A percentile compares a stretch with the other conserved stretches of the same genome.
These are phyloP conservation scores for Linum usitatissimum DNA, from an alignment of 345 rosid species.

Conservation along the genomic window DNA sequence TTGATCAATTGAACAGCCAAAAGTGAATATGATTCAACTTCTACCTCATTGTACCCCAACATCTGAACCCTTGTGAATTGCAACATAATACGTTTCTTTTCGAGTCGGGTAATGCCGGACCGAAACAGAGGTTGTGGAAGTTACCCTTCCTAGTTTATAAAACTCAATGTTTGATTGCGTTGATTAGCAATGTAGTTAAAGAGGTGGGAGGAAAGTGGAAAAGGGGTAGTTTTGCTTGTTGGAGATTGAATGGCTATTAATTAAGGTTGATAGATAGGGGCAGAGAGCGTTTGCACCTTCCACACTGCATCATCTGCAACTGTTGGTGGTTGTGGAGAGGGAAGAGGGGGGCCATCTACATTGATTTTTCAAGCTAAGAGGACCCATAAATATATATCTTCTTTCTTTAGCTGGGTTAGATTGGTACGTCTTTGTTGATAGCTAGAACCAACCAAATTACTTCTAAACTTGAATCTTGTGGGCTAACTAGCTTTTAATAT, in stretches of 20 bases:
- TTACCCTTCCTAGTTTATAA: no score
- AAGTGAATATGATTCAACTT: no score
- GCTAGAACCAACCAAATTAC: background rate
- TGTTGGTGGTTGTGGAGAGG: slow-evolving; percentile 13
- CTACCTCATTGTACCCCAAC: no score
- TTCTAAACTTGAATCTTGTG: slow-evolving; percentile 2
- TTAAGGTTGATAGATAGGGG: slow-evolving; percentile 1
- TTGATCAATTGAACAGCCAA: no score
- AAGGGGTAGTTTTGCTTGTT: slow-evolving; percentile 2
- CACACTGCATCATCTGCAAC: background rate
- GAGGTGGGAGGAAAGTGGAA: background rate
- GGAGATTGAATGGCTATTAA: slow-evolving; percentile 3
- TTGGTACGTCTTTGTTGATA: slow-evolving; percentile 3
- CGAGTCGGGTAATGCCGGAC: no score
- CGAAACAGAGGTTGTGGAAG: no score
- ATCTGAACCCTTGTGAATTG: no score
- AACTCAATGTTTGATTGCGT: no score
- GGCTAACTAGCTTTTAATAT: slow-evolving; percentile 1
- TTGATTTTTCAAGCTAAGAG: slow-evolving; percentile 6
- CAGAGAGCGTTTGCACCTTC: background rate
- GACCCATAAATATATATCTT: slow-evolving; percentile 12
- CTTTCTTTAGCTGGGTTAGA: slow-evolving; percentile 1
- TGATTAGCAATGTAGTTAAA: no score
- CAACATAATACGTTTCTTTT: no score
- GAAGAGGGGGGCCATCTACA: slow-evolving; percentile 7